These are phyloP conservation scores for Cymbopogon flexuosus DNA, from an alignment of 202 grass and related monocot genomes.

Conservation along the genomic window DNA sequence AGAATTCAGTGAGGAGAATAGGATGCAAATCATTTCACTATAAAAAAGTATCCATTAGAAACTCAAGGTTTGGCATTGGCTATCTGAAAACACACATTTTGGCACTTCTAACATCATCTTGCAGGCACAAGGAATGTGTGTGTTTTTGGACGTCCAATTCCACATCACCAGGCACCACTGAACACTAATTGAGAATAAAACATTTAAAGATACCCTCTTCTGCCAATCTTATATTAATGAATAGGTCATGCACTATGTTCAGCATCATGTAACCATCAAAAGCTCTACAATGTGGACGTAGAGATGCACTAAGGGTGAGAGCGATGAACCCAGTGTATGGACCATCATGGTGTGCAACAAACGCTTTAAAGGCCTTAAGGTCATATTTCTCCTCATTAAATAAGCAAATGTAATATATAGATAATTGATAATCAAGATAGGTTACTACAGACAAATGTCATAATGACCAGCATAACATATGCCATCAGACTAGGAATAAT, in stretches of 20 bases:
- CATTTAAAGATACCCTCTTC: conserved; percentile 19
- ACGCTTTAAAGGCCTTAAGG: conserved; percentile 31
- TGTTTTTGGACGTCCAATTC: conserved; percentile 25
- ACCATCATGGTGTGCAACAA: conserved; percentile 32
- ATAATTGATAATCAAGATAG: conserved; percentile 40
- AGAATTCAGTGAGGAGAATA: conserved; percentile 1
- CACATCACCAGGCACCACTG: not conserved
- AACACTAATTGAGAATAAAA: conserved; percentile 16
- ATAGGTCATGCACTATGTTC: conserved; percentile 11
- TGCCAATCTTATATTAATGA: conserved; percentile 15
- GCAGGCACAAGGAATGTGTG: not conserved
- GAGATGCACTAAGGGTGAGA: conserved; percentile 21
- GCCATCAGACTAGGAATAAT: conserved; percentile 36
- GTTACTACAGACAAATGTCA: conserved; percentile 37
- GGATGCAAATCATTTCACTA: conserved; percentile 22
- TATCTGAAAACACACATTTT: conserved; percentile 20
- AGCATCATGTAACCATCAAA: conserved; percentile 34
- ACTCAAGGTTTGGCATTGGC: conserved; percentile 9
- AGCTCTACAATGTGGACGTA: not conserved
- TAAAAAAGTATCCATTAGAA: not conserved
- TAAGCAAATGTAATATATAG: conserved; percentile 38
- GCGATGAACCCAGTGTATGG: conserved; percentile 25
- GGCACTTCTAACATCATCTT: conserved; percentile 11
- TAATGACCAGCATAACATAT: conserved; percentile 31
- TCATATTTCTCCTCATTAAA: conserved; percentile 32